Evolutionary conservation across 306 rosid species (phyloP), one percentile per base, ranked within the genome.

Genomic region (Pterocarpus santalinus): DNA sequence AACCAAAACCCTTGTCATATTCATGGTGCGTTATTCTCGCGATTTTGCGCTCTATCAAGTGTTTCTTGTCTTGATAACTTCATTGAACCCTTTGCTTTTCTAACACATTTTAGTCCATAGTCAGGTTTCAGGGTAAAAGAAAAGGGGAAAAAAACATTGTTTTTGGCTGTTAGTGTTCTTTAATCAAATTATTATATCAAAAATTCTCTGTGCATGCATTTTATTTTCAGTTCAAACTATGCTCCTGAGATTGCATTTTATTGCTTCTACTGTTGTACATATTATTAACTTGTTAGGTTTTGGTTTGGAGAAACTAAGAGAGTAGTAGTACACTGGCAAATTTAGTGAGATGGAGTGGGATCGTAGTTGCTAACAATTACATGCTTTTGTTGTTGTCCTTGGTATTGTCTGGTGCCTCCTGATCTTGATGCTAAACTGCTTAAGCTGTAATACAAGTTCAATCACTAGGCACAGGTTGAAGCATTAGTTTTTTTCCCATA

Each of bases 1-100:
- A 94, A 95, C 72, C 99, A 95, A 86, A 95, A 95, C 77, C 98
- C 98, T 39, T 95, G 99, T 82, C 88, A 88, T 62, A 95, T 95
- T 86, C 99, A 95, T 10, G 99, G 99, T 81, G 2, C 38, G 76
- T 72, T 43, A 15, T 14, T 9, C 60, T 15, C 28, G 4, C 60
- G 7, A 53, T 15, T 53, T 14, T n/a, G 16, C n/a, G 7, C 9
- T 53, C 9, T 53, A 7, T 51, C 5, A 13, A 6, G 49, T 3
- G 15, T 16, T 15, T 30, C n/a, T 12, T 10, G 3, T 43, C 10
- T 17, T 22, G 28, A 0, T 1, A 22, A 22, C 28, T 22, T 22
- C 28, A 22, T 22, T 52, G 57, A 14, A 52, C n/a, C 17, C 17
- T 3, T 8, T 52, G 57, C 57, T 52, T 11, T 52, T 52, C 17